These are phyloP conservation scores for Orbilia ellipsospora DNA, from an alignment of 2,329 filamentous ascomycete species.

Conservation along the genomic window DNA sequence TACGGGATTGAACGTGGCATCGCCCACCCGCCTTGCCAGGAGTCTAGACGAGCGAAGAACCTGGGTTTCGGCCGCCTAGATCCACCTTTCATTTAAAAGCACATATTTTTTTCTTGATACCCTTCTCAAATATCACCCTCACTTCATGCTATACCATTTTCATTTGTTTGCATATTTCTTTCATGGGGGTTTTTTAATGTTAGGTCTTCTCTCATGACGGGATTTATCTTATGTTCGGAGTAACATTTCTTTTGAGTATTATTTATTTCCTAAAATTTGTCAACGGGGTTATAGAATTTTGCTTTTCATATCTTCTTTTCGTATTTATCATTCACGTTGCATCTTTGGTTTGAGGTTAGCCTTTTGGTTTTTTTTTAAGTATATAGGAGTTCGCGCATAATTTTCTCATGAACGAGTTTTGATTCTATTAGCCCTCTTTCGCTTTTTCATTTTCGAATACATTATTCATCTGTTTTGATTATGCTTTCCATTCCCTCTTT, in stretches of 20 bases:
- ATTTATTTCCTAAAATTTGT: constrained; percentile 20
- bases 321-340: constrained; percentile 3
- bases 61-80: constrained; percentile 66
- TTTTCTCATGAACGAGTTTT: constrained; percentile 7
- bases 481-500: background rate
- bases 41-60: constrained; percentile 73
- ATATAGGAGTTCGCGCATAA: constrained; percentile 10
- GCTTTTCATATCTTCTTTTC: constrained; percentile 1
- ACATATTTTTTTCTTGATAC: background rate
- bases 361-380: constrained; percentile 1
- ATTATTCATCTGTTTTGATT: background rate
- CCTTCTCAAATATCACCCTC: background rate
- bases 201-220: constrained; percentile 23
- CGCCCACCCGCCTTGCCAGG: constrained; percentile 61
- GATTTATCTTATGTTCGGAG: constrained; percentile 24
- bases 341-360: background rate
- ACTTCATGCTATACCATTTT: constrained; percentile 6
- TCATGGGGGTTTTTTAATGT: constrained; percentile 19
- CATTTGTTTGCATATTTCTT: constrained; percentile 21
- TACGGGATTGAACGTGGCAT: constrained; percentile 65
- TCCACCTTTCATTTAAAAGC: constrained; percentile 33
- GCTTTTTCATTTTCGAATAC: too few relatives aligned
- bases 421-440: background rate
- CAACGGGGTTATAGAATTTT: constrained; percentile 33
- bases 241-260: background rate